Evolutionary conservation across 768 basidiomycete species (phyloP).

Genomic region (Collybiopsis luxurians): DNA sequence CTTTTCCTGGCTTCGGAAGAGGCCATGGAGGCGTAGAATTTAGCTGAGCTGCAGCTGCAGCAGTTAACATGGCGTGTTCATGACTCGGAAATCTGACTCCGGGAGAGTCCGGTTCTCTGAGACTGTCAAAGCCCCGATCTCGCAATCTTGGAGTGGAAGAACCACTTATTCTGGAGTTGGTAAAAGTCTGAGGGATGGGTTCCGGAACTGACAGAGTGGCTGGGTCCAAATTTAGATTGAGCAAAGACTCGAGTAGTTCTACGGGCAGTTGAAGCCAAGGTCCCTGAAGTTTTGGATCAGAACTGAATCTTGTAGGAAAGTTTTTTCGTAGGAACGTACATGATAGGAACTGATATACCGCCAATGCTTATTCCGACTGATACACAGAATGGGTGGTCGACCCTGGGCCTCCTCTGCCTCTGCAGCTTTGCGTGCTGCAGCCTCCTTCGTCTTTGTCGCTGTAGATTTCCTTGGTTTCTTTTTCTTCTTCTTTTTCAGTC

Average conservation of each 20-base stretch:
- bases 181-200: slow-evolving; percentile 12
- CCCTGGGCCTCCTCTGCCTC: slow-evolving; percentile 36
- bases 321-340: slow-evolving; percentile 42
- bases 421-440: slow-evolving; percentile 25
- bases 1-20: slow-evolving; percentile 56
- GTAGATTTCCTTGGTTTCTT: slow-evolving; percentile 59
- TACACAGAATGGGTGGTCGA: slow-evolving; percentile 70
- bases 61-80: slow-evolving; percentile 7
- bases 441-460: slow-evolving; percentile 38
- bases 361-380: slow-evolving; percentile 94
- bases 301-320: background rate
- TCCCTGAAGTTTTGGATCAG: slow-evolving; percentile 48
- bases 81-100: slow-evolving; percentile 11
- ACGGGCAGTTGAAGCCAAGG: slow-evolving; percentile 90
- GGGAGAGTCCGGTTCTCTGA: slow-evolving; percentile 46
- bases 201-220: slow-evolving; percentile 52
- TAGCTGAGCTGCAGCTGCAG: slow-evolving; percentile 26
- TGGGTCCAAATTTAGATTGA: slow-evolving; percentile 76
- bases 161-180: slow-evolving; percentile 12
- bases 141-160: slow-evolving; percentile 27
- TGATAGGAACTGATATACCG: slow-evolving; percentile 90
- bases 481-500: slow-evolving; percentile 69
- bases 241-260: slow-evolving; percentile 80
- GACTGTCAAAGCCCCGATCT: slow-evolving; percentile 43
- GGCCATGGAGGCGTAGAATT: slow-evolving; percentile 49